Evolutionary conservation across 2,329 filamentous ascomycete species (phyloP), one percentile per base, ranked within the genome.

Genomic region (Boeremia lycopersici): DNA sequence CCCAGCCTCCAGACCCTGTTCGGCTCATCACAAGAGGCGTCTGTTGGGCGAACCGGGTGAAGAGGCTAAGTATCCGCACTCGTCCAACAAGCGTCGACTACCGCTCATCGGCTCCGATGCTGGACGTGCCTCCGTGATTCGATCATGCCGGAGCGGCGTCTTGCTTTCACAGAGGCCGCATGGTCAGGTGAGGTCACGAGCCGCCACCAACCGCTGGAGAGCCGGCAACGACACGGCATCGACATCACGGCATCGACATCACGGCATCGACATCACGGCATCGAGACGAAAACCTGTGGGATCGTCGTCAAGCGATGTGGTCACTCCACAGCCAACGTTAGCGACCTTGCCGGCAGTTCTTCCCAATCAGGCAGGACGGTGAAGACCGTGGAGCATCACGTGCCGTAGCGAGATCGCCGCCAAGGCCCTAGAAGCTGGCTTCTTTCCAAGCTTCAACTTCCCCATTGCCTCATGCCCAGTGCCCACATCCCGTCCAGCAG

Each of bases 11-110:
- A 51, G 19, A 61, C 60, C 57, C 55, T 53, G 60, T 60, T 60
- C 63, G 61, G 63, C 40, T 35, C 51, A 44, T 59, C 61, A 64
- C 59, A 64, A 56, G 52, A 68, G 65, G 67, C 64, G 60, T 57
- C 59, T 65, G 63, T 29, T 36, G 45, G 35, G 30, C 40, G 28
- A 29, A 54, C 29, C 12, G 28, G 39, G 44, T 31, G 33, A 40
- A 35, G 44, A 42, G 13, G 15, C n/a, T n/a, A 38, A 45, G 45
- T 23, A 30, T 40, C 9, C 39, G 29, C 33, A 31, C 30, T 36
- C 35, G 15, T 46, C 31, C 41, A 38, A 46, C 15, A 42, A 42
- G 42, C 30, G 52, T 23, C 19, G 19, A 23, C 19, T 48, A 46
- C 46, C 46, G 52, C 42, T 41, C 34, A 29, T 30, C 38, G 30